Conservation (phyloP, 345 rosid genomes). For the Mercurialis annua region DNA sequence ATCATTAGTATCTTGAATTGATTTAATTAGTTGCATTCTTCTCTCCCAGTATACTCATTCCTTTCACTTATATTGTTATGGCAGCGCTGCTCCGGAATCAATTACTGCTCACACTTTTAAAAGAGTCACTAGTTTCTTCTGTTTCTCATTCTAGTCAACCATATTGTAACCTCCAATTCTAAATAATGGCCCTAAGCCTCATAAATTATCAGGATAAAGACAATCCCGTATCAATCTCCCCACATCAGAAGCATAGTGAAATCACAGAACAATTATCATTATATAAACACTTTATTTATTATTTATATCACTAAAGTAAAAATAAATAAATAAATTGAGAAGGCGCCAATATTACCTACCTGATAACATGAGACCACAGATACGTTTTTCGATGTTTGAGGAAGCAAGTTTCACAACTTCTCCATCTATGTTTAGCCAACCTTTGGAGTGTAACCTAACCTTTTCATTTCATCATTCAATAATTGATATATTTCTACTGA, state of each 20-base stretch:
- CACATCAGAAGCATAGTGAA: background rate
- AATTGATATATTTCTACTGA: slow-evolving; percentile 35
- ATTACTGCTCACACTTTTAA: too few relatives aligned
- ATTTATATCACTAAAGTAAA: background rate
- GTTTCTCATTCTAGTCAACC: background rate
- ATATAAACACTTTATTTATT: background rate
- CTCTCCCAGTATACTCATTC: too few relatives aligned
- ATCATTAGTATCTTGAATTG: too few relatives aligned
- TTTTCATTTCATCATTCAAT: slow-evolving; percentile 61
- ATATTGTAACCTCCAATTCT: background rate
- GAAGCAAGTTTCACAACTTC: slow-evolving; percentile 13
- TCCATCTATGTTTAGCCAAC: slow-evolving; percentile 15
- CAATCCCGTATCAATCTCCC: too few relatives aligned
- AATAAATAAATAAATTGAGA: background rate
- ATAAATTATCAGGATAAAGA: background rate
- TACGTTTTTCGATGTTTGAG: background rate
- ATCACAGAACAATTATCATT: background rate
- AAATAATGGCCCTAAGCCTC: background rate
- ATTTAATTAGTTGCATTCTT: too few relatives aligned
- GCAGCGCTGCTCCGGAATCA: too few relatives aligned
- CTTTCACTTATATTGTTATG: too few relatives aligned
- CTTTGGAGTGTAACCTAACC: slow-evolving; percentile 55
- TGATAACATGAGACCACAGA: slow-evolving; percentile 4
- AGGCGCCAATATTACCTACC: slow-evolving; percentile 16
- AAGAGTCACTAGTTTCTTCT: too few relatives aligned